These are phyloP conservation scores for Parietaria judaica DNA, from an alignment of 306 rosid genomes.

Conservation along the genomic window DNA sequence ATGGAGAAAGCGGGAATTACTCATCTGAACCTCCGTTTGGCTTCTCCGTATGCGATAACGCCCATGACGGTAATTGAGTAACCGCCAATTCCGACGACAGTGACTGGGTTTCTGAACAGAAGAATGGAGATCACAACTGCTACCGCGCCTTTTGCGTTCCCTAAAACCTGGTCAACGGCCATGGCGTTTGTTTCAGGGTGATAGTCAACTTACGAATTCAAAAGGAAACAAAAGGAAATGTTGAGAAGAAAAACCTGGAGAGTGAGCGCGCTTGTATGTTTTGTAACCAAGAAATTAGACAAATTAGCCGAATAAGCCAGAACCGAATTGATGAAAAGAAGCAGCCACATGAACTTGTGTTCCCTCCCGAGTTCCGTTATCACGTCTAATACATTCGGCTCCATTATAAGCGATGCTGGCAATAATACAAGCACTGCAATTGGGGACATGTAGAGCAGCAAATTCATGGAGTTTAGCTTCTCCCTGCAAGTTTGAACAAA, in stretches of 20 bases:
- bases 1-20: constrained; percentile 2
- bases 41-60: constrained; percentile 85
- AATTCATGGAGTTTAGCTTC: constrained; percentile 90
- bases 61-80: constrained; percentile 73
- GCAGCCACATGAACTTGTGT: constrained; percentile 72
- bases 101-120: constrained; percentile 87
- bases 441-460: constrained; percentile 93
- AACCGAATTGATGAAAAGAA: constrained; percentile 75
- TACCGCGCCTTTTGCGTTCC: constrained; percentile 96
- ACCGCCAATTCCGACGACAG: constrained; percentile 77
- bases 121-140: constrained; percentile 97
- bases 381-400: constrained; percentile 66
- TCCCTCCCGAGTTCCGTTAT: constrained; percentile 59
- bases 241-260: constrained; percentile 61
- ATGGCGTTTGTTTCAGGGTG: constrained; percentile 6
- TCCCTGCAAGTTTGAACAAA: constrained; percentile 47
- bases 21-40: constrained; percentile 83
- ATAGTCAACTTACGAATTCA: neutral
- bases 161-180: constrained; percentile 55
- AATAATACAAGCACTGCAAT: constrained; percentile 65
- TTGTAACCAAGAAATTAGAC: constrained; percentile 95
- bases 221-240: neutral
- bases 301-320: constrained; percentile 84
- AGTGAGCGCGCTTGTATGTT: constrained; percentile 88
- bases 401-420: constrained; percentile 89